These are phyloP conservation scores for Leptomonas pyrrhocoris DNA, from an alignment of 208 protist genomes.

Conservation along the genomic window DNA sequence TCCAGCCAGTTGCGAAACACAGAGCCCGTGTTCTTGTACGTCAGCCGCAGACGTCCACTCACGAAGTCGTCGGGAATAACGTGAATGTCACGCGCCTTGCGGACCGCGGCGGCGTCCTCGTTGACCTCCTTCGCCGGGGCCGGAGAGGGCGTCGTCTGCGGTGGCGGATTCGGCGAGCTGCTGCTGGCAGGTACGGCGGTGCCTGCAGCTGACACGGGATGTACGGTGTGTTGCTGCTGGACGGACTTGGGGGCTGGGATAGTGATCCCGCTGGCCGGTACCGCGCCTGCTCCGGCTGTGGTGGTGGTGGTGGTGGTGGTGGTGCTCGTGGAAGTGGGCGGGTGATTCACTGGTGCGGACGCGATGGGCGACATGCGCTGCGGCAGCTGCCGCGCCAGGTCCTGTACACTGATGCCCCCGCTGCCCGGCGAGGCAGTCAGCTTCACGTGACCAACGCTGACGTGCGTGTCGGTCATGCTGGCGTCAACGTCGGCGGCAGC, in stretches of 20 bases:
- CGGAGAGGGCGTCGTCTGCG: background rate
- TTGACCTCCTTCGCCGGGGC: background rate
- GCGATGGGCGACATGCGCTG: slow-evolving; percentile 14
- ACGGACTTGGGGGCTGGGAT: slow-evolving; percentile 41
- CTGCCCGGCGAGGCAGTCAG: slow-evolving; percentile 33
- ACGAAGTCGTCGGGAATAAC: slow-evolving; percentile 62
- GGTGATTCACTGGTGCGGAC: slow-evolving; percentile 10
- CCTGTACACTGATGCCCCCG: slow-evolving; percentile 45
- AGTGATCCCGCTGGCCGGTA: slow-evolving; percentile 10
- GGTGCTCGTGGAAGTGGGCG: slow-evolving; percentile 1
- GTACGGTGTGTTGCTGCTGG: slow-evolving; percentile 22
- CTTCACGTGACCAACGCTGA: slow-evolving; percentile 26
- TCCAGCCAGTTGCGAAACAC: slow-evolving; percentile 51
- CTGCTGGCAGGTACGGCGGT: background rate
- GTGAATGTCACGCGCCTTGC: slow-evolving; percentile 14
- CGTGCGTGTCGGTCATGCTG: slow-evolving; percentile 6
- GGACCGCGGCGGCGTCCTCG: slow-evolving; percentile 8
- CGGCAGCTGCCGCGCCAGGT: slow-evolving; percentile 44
- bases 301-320: slow-evolving; percentile 16
- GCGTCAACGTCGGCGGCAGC: background rate
- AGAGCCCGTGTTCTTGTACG: slow-evolving; percentile 35
- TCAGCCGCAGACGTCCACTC: slow-evolving; percentile 42
- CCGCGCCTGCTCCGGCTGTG: background rate
- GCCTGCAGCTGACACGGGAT: background rate
- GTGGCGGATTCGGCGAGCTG: background rate